Percentiles rank a stretch among this genome's conserved stretches.
These are phyloP conservation scores for Ceratopteris richardii DNA, from an alignment of 75 land plant species.

Conservation along the genomic window DNA sequence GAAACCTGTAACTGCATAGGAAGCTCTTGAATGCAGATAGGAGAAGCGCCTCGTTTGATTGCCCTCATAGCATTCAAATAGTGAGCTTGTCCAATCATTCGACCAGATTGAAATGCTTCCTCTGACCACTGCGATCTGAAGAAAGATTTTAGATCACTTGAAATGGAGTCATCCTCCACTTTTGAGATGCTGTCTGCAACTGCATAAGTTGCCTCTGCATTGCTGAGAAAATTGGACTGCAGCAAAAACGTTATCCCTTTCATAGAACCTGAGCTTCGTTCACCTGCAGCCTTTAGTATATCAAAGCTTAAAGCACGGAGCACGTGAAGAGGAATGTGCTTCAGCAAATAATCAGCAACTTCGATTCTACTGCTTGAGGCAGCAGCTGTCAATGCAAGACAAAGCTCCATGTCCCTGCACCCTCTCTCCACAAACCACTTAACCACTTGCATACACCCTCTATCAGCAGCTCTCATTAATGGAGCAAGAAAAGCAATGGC, in stretches of 20 bases:
- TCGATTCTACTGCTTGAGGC: constrained; percentile 80
- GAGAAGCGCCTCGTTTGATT: constrained; percentile 50
- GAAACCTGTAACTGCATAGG: constrained; percentile 48
- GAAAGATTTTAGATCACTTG: constrained; percentile 56
- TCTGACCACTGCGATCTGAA: constrained; percentile 81
- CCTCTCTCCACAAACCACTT: constrained; percentile 82
- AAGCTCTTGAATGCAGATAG: constrained; percentile 55
- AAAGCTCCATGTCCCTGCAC: constrained; percentile 92
- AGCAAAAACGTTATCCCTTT: constrained; percentile 78
- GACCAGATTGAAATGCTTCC: constrained; percentile 62
- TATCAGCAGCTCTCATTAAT: constrained; percentile 87
- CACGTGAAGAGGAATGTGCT: constrained; percentile 77
- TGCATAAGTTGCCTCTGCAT: constrained; percentile 67
- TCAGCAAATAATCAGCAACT: constrained; percentile 63
- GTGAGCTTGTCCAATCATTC: constrained; percentile 49
- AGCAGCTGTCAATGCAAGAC: constrained; percentile 88
- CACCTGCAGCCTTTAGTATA: constrained; percentile 90
- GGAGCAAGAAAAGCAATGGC: constrained; percentile 83
- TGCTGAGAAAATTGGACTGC: constrained; percentile 61
- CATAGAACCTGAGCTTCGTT: constrained; percentile 64
- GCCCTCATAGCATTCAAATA: constrained; percentile 60
- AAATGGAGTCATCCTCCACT: constrained; percentile 64
- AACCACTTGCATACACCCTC: constrained; percentile 80
- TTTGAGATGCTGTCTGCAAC: constrained; percentile 76
- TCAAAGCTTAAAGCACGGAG: constrained; percentile 75